Percentiles rank a stretch among this genome's conserved stretches.
Conservation (phyloP, 768 basidiomycete species). For the Lentinula boryana region DNA sequence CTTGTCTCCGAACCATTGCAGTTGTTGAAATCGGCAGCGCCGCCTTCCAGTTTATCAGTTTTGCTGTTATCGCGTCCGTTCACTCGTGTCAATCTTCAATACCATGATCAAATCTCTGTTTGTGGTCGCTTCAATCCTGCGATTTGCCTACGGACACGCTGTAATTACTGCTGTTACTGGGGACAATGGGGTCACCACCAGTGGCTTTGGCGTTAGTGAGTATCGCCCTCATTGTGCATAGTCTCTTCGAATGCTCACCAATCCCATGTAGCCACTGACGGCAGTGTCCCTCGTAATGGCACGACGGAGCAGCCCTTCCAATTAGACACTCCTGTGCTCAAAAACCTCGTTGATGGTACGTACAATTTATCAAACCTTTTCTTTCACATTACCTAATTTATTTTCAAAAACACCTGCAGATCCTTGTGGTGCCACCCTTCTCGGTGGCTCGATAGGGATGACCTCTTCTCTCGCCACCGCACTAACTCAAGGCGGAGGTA, state of each 20-base stretch:
- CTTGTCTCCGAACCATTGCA: neutral
- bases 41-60: neutral
- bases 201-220: conserved; percentile 19
- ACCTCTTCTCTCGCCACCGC: conserved; percentile 10
- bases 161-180: conserved; percentile 18
- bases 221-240: neutral
- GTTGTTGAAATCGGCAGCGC: neutral
- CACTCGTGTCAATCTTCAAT: neutral
- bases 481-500: conserved; percentile 12
- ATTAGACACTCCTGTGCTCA: conserved; percentile 18
- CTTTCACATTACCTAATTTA: neutral
- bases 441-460: conserved; percentile 18
- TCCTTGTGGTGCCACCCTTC: conserved; percentile 19
- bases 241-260: neutral
- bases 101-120: conserved; percentile 13
- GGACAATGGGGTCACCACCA: conserved; percentile 19
- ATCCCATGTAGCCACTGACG: conserved; percentile 8
- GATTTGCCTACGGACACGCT: conserved; percentile 18
- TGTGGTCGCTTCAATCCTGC: conserved; percentile 9
- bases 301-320: conserved; percentile 21
- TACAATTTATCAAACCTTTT: neutral
- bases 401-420: neutral
- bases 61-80: neutral
- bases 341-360: conserved; percentile 13
- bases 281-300: conserved; percentile 16